Evolutionary conservation across 305 asterid genomes (phyloP).

Genomic region (Fraxinus ornus): DNA sequence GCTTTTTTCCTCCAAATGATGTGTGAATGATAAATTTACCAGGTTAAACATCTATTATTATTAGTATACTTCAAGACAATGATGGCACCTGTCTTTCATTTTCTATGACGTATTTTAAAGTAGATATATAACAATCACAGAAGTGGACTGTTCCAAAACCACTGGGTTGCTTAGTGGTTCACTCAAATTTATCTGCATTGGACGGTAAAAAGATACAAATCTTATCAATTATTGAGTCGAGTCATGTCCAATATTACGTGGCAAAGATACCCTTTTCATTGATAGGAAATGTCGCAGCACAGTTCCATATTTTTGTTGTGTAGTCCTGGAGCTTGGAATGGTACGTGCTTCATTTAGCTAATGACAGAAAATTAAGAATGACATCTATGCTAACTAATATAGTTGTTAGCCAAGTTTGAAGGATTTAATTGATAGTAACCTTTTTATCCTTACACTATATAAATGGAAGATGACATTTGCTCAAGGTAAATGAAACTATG

Average conservation of each 20-base stretch:
- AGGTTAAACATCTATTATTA: conserved; percentile 31
- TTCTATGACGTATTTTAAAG: conserved; percentile 3
- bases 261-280: background rate
- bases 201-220: background rate
- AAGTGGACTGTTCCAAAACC: conserved; percentile 23
- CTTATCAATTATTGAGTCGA: background rate
- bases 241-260: background rate
- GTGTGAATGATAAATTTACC: conserved; percentile 35
- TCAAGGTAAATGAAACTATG: conserved; percentile 11
- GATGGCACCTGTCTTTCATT: conserved; percentile 18
- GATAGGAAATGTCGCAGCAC: background rate
- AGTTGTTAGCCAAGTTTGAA: background rate
- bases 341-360: background rate
- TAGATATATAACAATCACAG: conserved; percentile 22
- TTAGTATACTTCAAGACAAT: conserved; percentile 20
- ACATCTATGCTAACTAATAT: conserved; percentile 1
- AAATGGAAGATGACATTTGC: background rate
- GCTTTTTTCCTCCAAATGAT: conserved; percentile 13
- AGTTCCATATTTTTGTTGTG: background rate
- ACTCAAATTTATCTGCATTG: background rate
- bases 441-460: background rate
- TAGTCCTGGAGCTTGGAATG: conserved; percentile 16
- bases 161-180: conserved; percentile 25
- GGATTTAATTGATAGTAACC: conserved; percentile 6
- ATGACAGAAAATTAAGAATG: conserved; percentile 15